Percentiles rank a stretch among this genome's conserved stretches.
Evolutionary conservation across 441 rosid genomes (phyloP).

Genomic region (Manihot esculenta): DNA sequence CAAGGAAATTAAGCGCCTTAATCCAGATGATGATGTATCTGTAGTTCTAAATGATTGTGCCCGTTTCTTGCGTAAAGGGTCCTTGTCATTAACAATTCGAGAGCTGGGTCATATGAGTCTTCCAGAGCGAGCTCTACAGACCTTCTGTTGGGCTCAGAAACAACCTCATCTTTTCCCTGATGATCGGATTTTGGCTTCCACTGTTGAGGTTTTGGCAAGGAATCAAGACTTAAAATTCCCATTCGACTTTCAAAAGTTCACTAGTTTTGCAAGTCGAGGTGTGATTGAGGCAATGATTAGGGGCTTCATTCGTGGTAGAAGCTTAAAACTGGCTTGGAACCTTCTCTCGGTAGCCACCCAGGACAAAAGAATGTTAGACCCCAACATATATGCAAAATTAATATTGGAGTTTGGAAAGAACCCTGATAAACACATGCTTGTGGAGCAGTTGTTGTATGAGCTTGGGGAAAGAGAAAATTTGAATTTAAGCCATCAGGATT

Average conservation of each 20-base stretch:
- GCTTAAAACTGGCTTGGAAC: conserved; percentile 63
- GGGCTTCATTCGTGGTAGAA: conserved; percentile 73
- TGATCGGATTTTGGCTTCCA: conserved; percentile 61
- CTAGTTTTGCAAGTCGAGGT: conserved; percentile 50
- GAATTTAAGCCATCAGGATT: conserved; percentile 66
- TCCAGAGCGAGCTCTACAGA: conserved; percentile 70
- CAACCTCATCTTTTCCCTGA: conserved; percentile 69
- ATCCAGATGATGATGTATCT: conserved; percentile 50
- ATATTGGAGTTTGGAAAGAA: conserved; percentile 68
- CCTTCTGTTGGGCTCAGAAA: conserved; percentile 78
- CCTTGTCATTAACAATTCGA: conserved; percentile 57
- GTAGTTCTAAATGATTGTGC: conserved; percentile 49
- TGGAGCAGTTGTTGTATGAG: conserved; percentile 50
- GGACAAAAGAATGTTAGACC: conserved; percentile 52
- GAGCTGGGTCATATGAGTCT: conserved; percentile 77
- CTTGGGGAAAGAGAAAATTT: conserved; percentile 67
- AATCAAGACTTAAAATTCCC: conserved; percentile 62
- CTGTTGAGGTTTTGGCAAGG: conserved; percentile 71
- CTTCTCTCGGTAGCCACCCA: conserved; percentile 54
- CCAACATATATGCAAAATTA: conserved; percentile 64
- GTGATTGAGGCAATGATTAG: conserved; percentile 83
- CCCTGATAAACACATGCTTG: conserved; percentile 66
- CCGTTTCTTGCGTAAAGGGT: conserved; percentile 72
- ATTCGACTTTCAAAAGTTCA: conserved; percentile 45
- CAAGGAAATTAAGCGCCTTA: conserved; percentile 55